Evolutionary conservation across 202 grass and related monocot species (phyloP).

Genomic region (Digitaria exilis): DNA sequence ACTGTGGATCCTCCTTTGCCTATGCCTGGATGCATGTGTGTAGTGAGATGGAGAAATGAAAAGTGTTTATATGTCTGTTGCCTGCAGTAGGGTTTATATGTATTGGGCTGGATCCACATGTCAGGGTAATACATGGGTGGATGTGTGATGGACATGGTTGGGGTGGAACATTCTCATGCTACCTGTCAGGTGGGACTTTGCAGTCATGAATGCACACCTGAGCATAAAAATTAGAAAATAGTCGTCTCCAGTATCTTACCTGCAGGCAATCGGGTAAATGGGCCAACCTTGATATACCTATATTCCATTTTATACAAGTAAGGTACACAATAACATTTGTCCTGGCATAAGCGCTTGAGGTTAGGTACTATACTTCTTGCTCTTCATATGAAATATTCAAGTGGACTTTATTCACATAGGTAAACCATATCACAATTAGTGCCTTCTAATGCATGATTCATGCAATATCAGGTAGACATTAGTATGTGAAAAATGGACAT

Average conservation of each 20-base stretch:
- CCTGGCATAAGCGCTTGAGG: neutral
- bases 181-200: neutral
- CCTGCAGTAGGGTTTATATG: neutral
- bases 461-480: neutral
- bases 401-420: neutral
- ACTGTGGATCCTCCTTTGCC: neutral
- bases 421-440: neutral
- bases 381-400: neutral
- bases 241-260: no score
- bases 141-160: neutral
- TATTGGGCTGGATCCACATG: neutral
- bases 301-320: neutral
- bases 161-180: neutral
- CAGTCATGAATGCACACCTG: neutral
- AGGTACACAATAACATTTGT: neutral
- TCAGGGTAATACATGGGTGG: neutral
- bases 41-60: neutral
- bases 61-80: no score
- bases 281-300: neutral
- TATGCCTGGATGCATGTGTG: constrained; percentile 5
- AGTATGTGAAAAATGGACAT: constrained; percentile 10
- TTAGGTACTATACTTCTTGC: neutral
- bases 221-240: neutral
- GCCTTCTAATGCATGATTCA: constrained; percentile 17
- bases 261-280: neutral